Base-by-base conservation (phyloP, 192 early-diverging fungal genomes). In the Paraglomus brasilianum region DNA sequence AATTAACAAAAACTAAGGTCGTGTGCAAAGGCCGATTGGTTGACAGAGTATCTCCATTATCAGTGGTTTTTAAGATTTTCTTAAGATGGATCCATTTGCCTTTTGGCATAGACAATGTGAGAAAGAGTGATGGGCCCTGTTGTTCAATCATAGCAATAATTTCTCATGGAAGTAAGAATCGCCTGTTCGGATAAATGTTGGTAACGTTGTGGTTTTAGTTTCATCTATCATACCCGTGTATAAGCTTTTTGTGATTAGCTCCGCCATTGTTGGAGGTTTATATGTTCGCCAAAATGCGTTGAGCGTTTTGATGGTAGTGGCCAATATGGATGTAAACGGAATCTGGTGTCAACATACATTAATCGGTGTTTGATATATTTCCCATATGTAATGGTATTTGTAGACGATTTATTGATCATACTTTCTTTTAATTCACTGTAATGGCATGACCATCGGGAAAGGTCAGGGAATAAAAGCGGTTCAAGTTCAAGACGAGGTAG, bases 331-430 rank as follows among this genome's bases (percentile, higher is more conserved):
- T 60, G 58, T n/a, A 60, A 13, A 15, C 11, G 38, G 45, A 60
- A 60, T 1, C 40, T 1, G 5, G 3, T 8, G 45, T 60, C 40
- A 0, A 41, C 30, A 60, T 11, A 8, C 8, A 61, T 6, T 1
- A 61, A 7, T 9, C 11, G 14, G 7, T 61, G 45, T 30, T 46
- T 63, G n/a, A 63, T 63, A 47, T 46, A 63, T 47, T 63, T 63
- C 40, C 17, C 42, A 62, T 45, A 62, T 40, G 43, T 62, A 46
- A 46, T 24, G 8, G 36, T 30, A 22, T 21, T 30, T 13, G 22
- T 21, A 15, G 2, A 22, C 40, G 45, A 11, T 10, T 19, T 6
- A 47, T 0, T 24, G 11, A 11, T 11, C 48, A 11, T 36, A 30
- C 17, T 10, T 47, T 4, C 13, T 13, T 14, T 13, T 11, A 63